Conservation (phyloP, 2,329 filamentous ascomycete genomes). For the Colletotrichum lindemuthianum region DNA sequence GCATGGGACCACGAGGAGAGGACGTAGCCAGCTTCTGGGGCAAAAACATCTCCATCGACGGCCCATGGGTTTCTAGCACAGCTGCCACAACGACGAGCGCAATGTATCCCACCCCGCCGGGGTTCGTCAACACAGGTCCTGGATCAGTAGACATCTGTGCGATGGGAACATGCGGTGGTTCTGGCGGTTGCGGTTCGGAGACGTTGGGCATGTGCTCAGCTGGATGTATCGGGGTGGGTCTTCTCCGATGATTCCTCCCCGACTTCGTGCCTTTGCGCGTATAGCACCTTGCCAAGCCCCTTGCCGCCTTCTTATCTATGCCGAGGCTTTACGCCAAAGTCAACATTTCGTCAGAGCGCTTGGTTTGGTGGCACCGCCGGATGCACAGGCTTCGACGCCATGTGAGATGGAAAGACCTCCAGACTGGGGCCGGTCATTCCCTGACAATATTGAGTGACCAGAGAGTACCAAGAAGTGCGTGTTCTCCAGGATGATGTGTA, state of each 20-base stretch:
- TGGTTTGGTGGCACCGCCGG: slow-evolving; percentile 32
- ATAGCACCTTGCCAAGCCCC: neutral
- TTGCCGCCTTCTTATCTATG: neutral
- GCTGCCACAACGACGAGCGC: slow-evolving; percentile 21
- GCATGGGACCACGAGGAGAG: slow-evolving; percentile 36
- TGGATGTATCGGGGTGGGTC: slow-evolving; percentile 34
- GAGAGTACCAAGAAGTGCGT: too few species aligned
- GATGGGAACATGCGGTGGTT: slow-evolving; percentile 31
- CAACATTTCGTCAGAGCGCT: slow-evolving; percentile 14
- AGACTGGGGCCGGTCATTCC: too few species aligned
- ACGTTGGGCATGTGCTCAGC: slow-evolving; percentile 30
- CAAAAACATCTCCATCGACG: slow-evolving; percentile 18
- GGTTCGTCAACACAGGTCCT: slow-evolving; percentile 18
- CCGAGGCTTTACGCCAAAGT: neutral
- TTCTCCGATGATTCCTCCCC: neutral
- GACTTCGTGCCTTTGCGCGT: slow-evolving; percentile 1
- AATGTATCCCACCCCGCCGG: slow-evolving; percentile 36
- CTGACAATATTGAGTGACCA: too few species aligned
- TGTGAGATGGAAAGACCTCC: neutral
- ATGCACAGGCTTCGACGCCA: slow-evolving; percentile 12
- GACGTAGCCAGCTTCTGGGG: slow-evolving; percentile 34
- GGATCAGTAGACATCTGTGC: slow-evolving; percentile 33
- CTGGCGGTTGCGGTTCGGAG: slow-evolving; percentile 31
- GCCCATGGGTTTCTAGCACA: slow-evolving; percentile 28
- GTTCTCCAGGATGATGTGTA: neutral